phyloP scores from a whole-genome alignment of 179 eudicot species.

The Drosera spatulata region DNA sequence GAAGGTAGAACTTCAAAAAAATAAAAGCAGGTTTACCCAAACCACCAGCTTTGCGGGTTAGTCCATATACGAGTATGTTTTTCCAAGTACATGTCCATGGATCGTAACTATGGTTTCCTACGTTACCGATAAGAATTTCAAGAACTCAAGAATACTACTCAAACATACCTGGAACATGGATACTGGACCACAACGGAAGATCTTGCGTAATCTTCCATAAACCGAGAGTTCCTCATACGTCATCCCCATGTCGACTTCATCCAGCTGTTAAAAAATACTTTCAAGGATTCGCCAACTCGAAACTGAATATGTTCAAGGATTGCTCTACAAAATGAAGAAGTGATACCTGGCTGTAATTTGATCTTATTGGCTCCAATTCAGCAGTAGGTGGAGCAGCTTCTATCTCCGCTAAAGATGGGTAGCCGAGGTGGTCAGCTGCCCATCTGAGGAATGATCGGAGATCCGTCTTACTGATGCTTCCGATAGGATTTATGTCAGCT shows the following conservation, averaged over 20 bases:
- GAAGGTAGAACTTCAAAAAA: background rate
- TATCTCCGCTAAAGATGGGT: slow-evolving; percentile 66
- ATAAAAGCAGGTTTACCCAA: too few relatives aligned
- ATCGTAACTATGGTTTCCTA: too few relatives aligned
- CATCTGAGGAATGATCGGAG: slow-evolving; percentile 74
- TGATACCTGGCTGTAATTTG: slow-evolving; percentile 73
- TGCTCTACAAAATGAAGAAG: background rate
- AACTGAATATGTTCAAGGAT: background rate
- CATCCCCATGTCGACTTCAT: slow-evolving; percentile 99
- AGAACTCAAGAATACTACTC: background rate
- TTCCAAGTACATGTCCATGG: too few relatives aligned
- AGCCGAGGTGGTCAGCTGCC: slow-evolving; percentile 80
- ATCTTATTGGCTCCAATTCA: slow-evolving; percentile 90
- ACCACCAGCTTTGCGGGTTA: too few relatives aligned
- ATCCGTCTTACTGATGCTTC: slow-evolving; percentile 91
- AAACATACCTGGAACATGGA: slow-evolving; percentile 79
- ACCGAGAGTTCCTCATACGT: slow-evolving; percentile 91
- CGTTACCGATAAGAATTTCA: too few relatives aligned
- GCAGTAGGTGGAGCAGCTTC: slow-evolving; percentile 98
- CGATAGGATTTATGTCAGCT: slow-evolving; percentile 96
- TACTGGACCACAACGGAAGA: slow-evolving; percentile 84
- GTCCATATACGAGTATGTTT: too few relatives aligned
- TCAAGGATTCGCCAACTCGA: background rate
- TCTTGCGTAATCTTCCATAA: slow-evolving; percentile 85
- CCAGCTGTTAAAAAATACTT: slow-evolving; percentile 35